Evolutionary conservation across 31 red algal genomes (phyloP).

Genomic region (Endocladia muricata): DNA sequence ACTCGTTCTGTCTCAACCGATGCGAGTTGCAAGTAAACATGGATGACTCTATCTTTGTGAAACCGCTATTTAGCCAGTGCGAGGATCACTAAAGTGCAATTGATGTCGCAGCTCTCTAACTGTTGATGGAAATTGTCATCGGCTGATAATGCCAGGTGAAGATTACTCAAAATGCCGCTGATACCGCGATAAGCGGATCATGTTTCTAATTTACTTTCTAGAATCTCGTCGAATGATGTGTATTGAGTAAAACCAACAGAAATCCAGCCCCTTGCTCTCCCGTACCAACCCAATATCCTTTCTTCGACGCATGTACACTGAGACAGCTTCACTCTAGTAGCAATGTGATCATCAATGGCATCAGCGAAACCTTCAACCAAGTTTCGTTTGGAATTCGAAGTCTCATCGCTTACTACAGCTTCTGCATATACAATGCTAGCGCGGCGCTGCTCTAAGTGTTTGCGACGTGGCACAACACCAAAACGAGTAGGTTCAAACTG

Average conservation of each 20-base stretch:
- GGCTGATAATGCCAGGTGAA: not conserved
- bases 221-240: not conserved
- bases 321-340: not conserved
- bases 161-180: not conserved
- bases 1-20: not conserved
- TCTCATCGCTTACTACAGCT: not conserved
- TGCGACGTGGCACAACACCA: not conserved
- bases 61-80: not conserved
- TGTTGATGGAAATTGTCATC: not conserved
- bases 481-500: not conserved
- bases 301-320: not conserved
- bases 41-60: not conserved
- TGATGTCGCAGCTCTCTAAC: not conserved
- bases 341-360: not conserved
- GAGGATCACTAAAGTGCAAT: not conserved
- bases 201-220: not conserved
- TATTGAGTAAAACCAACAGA: not conserved
- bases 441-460: not conserved
- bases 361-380: not conserved
- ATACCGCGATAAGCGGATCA: not conserved
- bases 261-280: constrained; percentile 5
- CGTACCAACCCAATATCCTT: constrained; percentile 13
- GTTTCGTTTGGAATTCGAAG: not conserved
- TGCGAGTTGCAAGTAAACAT: not conserved
- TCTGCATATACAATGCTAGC: not conserved